Base-by-base conservation (phyloP, 2,329 filamentous ascomycete genomes). In the Aspergillus latus region DNA sequence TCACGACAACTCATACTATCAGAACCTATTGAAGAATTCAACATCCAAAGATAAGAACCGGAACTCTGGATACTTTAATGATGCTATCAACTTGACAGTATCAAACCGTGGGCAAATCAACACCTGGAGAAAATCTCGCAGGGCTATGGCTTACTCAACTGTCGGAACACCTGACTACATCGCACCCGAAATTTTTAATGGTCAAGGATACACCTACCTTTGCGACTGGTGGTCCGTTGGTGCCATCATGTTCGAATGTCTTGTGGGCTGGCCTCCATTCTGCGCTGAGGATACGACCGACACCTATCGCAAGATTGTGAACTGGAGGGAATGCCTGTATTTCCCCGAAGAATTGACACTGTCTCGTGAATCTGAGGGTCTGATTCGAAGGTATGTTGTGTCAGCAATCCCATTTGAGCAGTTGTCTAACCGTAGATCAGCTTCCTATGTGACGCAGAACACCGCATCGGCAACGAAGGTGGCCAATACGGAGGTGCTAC, bases 141-240 rank as follows among this genome's bases (percentile, higher is more conserved):
- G 94, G 68, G 84, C 96, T 73, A 93, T 99, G 84, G 94, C 94
- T 11, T 99, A 99, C 77, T 97, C 94, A 1, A 97, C 94, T 3
- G 94, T 99, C 62, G 94, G 94, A 62, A 99, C 94, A 1, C 94
- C 94, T 8, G 94, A 99, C 75, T 99, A 99, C 74, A 99, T 99
- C 71, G 94, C 94, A 1, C 94, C 94, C 2, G 94, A 99, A 73
- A 97, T 99, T 67, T 97, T 99, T 75, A 95, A 90, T 46, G 92
- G 93, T 15, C 90, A 96, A 68, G 94, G 94, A 48, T 99, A 99
- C 78, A 90, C 91, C 57, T 96, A 93, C 69, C 88, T 95, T 72
- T 99, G 94, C 73, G 94, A 99, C 80, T 99, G 94, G 94, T 99
- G 94, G 94, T 96, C 90, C 21, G 84, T 99, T 49, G 94, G 94